Conservation (phyloP, 371 early-diverging fungal genomes). For the Nematocida ausubeli region DNA sequence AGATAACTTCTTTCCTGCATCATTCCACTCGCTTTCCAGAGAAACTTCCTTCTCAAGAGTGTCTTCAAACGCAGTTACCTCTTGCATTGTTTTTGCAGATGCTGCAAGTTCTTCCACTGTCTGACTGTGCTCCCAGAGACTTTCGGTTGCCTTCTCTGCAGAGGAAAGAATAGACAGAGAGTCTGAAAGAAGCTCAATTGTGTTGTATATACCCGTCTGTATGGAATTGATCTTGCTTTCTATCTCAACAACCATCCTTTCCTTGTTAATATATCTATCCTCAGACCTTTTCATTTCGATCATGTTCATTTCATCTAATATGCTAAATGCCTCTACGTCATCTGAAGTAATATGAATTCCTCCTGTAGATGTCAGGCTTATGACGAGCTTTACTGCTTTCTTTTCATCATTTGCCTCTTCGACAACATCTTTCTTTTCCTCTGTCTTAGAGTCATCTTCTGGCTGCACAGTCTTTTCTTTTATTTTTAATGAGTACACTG, state of each 20-base stretch:
- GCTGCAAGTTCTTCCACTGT: constrained; percentile 8
- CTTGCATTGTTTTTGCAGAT: neutral
- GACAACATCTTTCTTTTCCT: neutral
- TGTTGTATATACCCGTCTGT: constrained; percentile 23
- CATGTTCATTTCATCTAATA: neutral
- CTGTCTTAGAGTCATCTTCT: neutral
- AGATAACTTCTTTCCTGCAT: neutral
- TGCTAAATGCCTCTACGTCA: neutral
- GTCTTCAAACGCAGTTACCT: constrained; percentile 33
- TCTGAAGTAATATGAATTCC: constrained; percentile 4
- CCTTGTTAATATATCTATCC: neutral
- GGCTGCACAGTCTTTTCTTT: neutral
- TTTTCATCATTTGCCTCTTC: neutral
- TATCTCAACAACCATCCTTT: neutral
- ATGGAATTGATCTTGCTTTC: constrained; percentile 5
- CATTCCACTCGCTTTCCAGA: constrained; percentile 12
- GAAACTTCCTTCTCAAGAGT: neutral
- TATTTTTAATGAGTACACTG: neutral
- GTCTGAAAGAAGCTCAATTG: constrained; percentile 3
- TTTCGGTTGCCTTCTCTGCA: constrained; percentile 13
- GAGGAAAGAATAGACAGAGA: neutral
- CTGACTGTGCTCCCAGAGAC: constrained; percentile 31
- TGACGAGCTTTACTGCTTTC: neutral
- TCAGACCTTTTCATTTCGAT: neutral
- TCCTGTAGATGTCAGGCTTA: neutral